Evolutionary conservation across 345 rosid genomes (phyloP).

Genomic region (Erodium maritimum): DNA sequence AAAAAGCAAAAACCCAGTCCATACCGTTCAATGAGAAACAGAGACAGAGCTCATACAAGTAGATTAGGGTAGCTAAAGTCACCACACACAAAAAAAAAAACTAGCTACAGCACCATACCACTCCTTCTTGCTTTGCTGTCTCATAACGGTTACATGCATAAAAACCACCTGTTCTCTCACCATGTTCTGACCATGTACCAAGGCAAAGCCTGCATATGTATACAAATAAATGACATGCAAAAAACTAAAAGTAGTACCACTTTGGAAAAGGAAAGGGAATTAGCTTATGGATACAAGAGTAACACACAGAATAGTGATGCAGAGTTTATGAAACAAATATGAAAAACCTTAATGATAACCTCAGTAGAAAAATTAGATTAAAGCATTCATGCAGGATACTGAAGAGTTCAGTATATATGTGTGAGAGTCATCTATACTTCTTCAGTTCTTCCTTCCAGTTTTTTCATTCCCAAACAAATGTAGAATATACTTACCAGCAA

Average conservation of each 20-base stretch:
- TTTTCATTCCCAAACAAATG: not conserved
- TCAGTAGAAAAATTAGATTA: not conserved
- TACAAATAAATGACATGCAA: not conserved
- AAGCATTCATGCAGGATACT: not conserved
- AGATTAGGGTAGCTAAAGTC: not conserved
- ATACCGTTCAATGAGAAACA: conserved; percentile 1
- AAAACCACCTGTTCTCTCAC: conserved; percentile 91
- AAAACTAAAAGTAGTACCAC: no score
- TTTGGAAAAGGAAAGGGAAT: no score
- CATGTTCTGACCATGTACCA: conserved; percentile 86
- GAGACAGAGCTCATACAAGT: not conserved
- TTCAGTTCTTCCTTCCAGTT: not conserved
- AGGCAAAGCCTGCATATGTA: conserved; percentile 58
- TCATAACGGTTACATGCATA: conserved; percentile 82
- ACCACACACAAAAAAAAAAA: not conserved
- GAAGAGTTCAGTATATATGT: not conserved
- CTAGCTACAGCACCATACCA: conserved; percentile 29
- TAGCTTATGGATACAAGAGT: no score
- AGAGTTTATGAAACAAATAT: not conserved
- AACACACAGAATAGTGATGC: not conserved
- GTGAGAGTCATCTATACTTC: not conserved
- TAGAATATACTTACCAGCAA: conserved; percentile 57
- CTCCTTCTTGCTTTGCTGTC: conserved; percentile 91
- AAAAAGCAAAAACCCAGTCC: conserved; percentile 1
- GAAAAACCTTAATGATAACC: not conserved